These are phyloP conservation scores for Aspergillus quadricinctus DNA, from an alignment of 2,329 filamentous ascomycete genomes.

Conservation along the genomic window DNA sequence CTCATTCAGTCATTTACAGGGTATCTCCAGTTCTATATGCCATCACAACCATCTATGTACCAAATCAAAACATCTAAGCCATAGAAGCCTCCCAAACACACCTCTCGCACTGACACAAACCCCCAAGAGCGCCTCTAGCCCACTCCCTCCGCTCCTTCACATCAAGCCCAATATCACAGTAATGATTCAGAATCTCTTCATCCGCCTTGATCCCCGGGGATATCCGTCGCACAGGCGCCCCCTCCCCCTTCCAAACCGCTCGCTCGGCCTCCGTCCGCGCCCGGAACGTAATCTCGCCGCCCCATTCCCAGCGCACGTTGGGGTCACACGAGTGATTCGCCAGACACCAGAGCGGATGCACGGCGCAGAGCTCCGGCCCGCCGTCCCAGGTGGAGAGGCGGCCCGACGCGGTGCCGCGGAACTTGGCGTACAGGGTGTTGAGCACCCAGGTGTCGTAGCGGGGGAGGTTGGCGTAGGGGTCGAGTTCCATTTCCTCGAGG, in stretches of 20 bases:
- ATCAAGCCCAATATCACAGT: slow-evolving; percentile 77
- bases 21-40: neutral
- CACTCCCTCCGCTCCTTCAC: slow-evolving; percentile 83
- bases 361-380: slow-evolving; percentile 83
- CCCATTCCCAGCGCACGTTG: slow-evolving; percentile 93
- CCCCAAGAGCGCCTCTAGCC: slow-evolving; percentile 82
- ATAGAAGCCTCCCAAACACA: slow-evolving; percentile 67
- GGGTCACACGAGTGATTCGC: slow-evolving; percentile 96
- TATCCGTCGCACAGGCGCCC: slow-evolving; percentile 41
- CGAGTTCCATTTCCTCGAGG: slow-evolving; percentile 59
- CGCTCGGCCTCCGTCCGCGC: slow-evolving; percentile 31
- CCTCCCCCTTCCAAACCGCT: slow-evolving; percentile 31
- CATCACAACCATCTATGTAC: neutral
- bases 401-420: slow-evolving; percentile 86
- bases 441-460: slow-evolving; percentile 58
- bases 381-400: slow-evolving; percentile 72
- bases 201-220: slow-evolving; percentile 58
- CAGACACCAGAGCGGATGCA: slow-evolving; percentile 93
- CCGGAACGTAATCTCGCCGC: slow-evolving; percentile 43
- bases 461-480: slow-evolving; percentile 49
- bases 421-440: slow-evolving; percentile 90
- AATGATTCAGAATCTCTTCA: slow-evolving; percentile 88
- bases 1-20: neutral
- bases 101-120: slow-evolving; percentile 79
- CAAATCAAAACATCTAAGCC: slow-evolving; percentile 3